These are phyloP conservation scores for Blastobotrys terrestris DNA, from an alignment of 805 yeast genomes.

Conservation along the genomic window DNA sequence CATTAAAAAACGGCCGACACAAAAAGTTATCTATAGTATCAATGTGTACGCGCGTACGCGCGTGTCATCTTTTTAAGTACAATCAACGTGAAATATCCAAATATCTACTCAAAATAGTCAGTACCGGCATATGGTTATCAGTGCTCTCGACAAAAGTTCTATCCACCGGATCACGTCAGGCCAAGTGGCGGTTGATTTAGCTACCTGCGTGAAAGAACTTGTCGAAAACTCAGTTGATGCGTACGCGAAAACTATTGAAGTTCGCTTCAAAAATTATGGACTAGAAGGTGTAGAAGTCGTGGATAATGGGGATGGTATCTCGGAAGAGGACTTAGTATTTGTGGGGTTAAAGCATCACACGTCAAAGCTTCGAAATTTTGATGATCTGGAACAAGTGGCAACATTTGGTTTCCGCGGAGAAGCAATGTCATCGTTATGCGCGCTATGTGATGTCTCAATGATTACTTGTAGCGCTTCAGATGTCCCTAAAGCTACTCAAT, in stretches of 20 bases:
- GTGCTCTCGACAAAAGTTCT: constrained; percentile 44
- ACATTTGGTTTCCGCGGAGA: constrained; percentile 73
- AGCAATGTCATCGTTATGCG: constrained; percentile 52
- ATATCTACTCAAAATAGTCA: too few species aligned
- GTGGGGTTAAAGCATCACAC: constrained; percentile 49
- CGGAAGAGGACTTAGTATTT: constrained; percentile 38
- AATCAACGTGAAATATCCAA: too few species aligned
- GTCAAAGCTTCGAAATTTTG: constrained; percentile 42
- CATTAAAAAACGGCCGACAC: too few species aligned
- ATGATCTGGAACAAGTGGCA: constrained; percentile 33
- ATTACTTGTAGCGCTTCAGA: constrained; percentile 38
- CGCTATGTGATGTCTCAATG: constrained; percentile 41
- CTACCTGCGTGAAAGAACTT: constrained; percentile 75
- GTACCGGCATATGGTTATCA: constrained; percentile 23
- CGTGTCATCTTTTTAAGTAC: too few species aligned
- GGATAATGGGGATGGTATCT: constrained; percentile 74
- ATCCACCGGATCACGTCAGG: constrained; percentile 81
- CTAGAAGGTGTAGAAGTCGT: constrained; percentile 58
- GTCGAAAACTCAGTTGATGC: constrained; percentile 89
- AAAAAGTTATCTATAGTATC: too few species aligned
- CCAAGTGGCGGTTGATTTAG: constrained; percentile 79
- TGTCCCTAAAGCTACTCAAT: constrained; percentile 51
- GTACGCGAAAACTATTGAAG: constrained; percentile 56
- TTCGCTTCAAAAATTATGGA: constrained; percentile 67
- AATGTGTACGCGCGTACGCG: too few species aligned